Conservation (phyloP, 106 monocot species). For the Triglochin maritima region DNA sequence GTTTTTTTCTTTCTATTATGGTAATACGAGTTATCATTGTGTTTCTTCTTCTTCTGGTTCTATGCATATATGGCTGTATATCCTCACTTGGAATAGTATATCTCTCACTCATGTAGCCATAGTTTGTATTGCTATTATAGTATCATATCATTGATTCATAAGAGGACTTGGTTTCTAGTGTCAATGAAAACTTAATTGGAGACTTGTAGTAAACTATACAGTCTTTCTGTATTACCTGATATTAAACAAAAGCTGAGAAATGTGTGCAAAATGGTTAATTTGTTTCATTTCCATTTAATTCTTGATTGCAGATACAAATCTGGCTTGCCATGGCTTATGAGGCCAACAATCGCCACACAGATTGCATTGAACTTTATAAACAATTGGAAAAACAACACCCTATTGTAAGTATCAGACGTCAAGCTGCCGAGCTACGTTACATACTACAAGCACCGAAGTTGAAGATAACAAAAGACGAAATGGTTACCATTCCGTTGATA, state of each 20-base stretch:
- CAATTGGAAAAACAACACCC: slow-evolving; percentile 84
- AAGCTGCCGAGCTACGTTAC: slow-evolving; percentile 86
- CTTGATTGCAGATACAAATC: slow-evolving; percentile 72
- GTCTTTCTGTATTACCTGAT: no score
- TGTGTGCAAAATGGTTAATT: background rate
- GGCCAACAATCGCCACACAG: slow-evolving; percentile 82
- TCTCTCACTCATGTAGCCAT: no score
- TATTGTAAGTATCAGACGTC: slow-evolving; percentile 65
- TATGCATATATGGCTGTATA: background rate
- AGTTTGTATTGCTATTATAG: no score
- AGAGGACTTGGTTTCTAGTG: no score
- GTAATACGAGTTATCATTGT: background rate
- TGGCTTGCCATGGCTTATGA: slow-evolving; percentile 99
- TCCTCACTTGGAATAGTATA: background rate
- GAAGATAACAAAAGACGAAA: slow-evolving; percentile 92
- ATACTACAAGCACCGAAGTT: slow-evolving; percentile 96
- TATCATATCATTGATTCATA: no score
- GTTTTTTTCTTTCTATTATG: background rate
- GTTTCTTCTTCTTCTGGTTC: background rate
- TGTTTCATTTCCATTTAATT: background rate
- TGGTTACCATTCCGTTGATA: slow-evolving; percentile 92
- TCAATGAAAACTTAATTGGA: no score
- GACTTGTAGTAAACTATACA: no score
- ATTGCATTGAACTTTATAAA: slow-evolving; percentile 85
- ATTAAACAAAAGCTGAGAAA: no score